phyloP scores from a whole-genome alignment of 2,329 filamentous ascomycete genomes.

The Exophiala calicioides region DNA sequence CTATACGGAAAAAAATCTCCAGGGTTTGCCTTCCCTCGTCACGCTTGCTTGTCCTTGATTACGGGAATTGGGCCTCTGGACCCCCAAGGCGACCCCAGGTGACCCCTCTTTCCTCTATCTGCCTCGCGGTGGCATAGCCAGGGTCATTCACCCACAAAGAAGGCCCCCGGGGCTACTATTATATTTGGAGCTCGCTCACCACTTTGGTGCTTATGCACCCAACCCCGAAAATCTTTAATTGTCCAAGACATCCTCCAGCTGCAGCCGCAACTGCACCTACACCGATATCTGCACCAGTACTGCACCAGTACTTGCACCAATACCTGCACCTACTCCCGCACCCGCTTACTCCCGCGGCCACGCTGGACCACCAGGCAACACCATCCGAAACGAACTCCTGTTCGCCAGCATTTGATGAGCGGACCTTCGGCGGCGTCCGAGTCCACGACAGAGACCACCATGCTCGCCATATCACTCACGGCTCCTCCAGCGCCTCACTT shows the following conservation, averaged over 20 bases:
- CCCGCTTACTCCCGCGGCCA: slow-evolving; percentile 4
- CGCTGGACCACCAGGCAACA: too few relatives aligned
- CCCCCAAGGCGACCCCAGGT: too few relatives aligned
- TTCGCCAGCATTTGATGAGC: slow-evolving; percentile 8
- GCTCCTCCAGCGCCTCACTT: slow-evolving; percentile 15
- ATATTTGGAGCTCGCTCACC: not conserved
- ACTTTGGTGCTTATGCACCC: slow-evolving; percentile 1
- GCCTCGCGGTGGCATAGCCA: not conserved
- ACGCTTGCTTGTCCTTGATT: too few relatives aligned
- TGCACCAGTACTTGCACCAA: too few relatives aligned
- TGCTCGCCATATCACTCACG: slow-evolving; percentile 22
- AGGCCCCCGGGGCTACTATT: not conserved
- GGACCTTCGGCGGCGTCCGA: slow-evolving; percentile 2
- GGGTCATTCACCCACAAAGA: not conserved
- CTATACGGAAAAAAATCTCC: too few relatives aligned
- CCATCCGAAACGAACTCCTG: too few relatives aligned
- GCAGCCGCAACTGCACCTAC: too few relatives aligned
- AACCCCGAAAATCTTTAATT: not conserved
- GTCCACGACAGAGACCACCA: slow-evolving; percentile 6
- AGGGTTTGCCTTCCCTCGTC: too few relatives aligned
- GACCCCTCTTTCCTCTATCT: too few relatives aligned
- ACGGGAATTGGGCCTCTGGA: too few relatives aligned
- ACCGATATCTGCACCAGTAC: too few relatives aligned
- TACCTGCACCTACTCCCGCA: too few relatives aligned
- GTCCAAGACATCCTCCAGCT: not conserved